These are phyloP conservation scores for Lyophyllum semitale DNA, from an alignment of 768 basidiomycete genomes.

Conservation along the genomic window DNA sequence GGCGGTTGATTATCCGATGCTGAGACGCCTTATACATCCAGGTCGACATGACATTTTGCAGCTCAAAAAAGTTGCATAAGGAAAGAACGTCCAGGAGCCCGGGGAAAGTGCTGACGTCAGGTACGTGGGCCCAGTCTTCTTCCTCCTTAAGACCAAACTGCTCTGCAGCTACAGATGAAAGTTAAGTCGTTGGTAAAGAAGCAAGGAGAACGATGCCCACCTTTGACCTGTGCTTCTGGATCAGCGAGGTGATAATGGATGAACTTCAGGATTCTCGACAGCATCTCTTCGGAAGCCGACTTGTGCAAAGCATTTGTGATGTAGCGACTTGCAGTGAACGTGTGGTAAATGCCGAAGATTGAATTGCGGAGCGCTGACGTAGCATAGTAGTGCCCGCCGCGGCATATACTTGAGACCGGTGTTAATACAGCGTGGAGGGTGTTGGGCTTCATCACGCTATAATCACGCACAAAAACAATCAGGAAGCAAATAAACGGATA, in stretches of 20 bases:
- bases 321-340: not conserved
- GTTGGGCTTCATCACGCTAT: too few species aligned
- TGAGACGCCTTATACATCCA: not conserved
- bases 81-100: not conserved
- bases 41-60: not conserved
- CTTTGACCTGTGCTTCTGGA: not conserved
- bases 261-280: not conserved
- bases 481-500: too few species aligned
- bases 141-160: not conserved
- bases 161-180: not conserved
- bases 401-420: too few species aligned
- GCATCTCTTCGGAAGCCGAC: not conserved
- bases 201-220: not conserved
- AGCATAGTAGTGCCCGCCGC: too few species aligned
- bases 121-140: not conserved
- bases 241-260: not conserved
- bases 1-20: not conserved
- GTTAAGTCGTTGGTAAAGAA: not conserved
- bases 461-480: too few species aligned
- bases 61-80: not conserved
- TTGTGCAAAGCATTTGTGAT: not conserved
- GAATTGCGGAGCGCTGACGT: too few species aligned
- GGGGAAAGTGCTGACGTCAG: not conserved
- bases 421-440: too few species aligned
- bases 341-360: too few species aligned